Evolutionary conservation across 2,329 filamentous ascomycete genomes (phyloP).

Genomic region (Endoconidiophora laricicola): DNA sequence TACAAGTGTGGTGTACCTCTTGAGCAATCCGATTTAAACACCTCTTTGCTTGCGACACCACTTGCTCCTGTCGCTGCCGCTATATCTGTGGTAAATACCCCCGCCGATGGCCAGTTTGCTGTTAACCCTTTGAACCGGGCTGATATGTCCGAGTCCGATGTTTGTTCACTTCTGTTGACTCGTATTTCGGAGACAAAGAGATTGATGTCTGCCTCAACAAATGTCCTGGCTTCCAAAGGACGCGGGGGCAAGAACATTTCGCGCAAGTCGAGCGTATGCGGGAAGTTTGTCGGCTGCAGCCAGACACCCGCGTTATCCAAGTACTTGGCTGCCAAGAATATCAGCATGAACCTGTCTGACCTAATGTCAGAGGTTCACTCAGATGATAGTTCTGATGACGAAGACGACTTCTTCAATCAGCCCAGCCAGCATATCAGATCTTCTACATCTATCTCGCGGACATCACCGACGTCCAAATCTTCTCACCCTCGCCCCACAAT

Average conservation of each 20-base stretch:
- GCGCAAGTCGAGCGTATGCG: constrained; percentile 1
- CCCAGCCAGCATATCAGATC: not conserved
- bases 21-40: constrained; percentile 25
- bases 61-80: not conserved
- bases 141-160: constrained; percentile 9
- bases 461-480: not conserved
- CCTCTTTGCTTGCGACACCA: not conserved
- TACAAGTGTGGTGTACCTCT: constrained; percentile 72
- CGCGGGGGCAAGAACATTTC: constrained; percentile 5
- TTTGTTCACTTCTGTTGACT: constrained; percentile 12
- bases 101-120: not conserved
- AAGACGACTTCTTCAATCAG: constrained; percentile 4
- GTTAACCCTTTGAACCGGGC: constrained; percentile 7
- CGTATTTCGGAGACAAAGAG: constrained; percentile 11
- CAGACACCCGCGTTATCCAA: constrained; percentile 10
- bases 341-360: constrained; percentile 9
- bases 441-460: not conserved
- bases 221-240: not conserved
- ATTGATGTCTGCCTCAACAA: constrained; percentile 8
- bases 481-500: constrained; percentile 6
- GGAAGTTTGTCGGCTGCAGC: constrained; percentile 11
- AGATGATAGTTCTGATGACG: constrained; percentile 6
- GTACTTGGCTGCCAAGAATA: constrained; percentile 11
- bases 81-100: not conserved
- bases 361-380: constrained; percentile 7